Evolutionary conservation across 805 yeast species (phyloP).

Genomic region (Cyberlindnera xylosilytica): DNA sequence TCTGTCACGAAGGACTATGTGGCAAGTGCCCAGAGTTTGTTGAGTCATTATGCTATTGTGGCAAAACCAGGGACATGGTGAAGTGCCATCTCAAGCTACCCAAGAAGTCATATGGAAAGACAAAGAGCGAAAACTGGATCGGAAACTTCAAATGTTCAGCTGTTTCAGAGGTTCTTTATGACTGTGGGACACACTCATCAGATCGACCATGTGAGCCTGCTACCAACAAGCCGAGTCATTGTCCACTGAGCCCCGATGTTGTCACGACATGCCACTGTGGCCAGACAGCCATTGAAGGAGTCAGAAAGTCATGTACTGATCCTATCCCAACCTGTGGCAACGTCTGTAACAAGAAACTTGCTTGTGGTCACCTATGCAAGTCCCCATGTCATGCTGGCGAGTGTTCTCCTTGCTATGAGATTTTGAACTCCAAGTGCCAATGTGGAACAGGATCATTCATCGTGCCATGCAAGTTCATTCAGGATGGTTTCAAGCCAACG

Average conservation of each 20-base stretch:
- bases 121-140: constrained; percentile 37
- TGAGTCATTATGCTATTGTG: constrained; percentile 70
- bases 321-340: constrained; percentile 74
- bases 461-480: constrained; percentile 63
- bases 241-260: constrained; percentile 61
- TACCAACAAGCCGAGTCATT: constrained; percentile 34
- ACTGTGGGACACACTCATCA: constrained; percentile 66
- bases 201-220: constrained; percentile 38
- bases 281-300: constrained; percentile 43
- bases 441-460: constrained; percentile 58
- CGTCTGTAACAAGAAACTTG: constrained; percentile 57
- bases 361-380: constrained; percentile 77
- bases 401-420: constrained; percentile 64
- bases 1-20: constrained; percentile 82
- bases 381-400: constrained; percentile 74
- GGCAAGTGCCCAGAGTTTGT: constrained; percentile 61
- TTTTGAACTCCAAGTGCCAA: constrained; percentile 51
- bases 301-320: constrained; percentile 64
- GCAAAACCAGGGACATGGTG: constrained; percentile 43
- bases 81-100: constrained; percentile 45
- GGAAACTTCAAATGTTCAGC: constrained; percentile 51
- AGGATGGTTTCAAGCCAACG: constrained; percentile 48
- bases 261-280: constrained; percentile 82
- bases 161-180: constrained; percentile 44
- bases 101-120: constrained; percentile 27